phyloP scores from a whole-genome alignment of 208 protist species.

The Trypanosoma platydactyli region DNA sequence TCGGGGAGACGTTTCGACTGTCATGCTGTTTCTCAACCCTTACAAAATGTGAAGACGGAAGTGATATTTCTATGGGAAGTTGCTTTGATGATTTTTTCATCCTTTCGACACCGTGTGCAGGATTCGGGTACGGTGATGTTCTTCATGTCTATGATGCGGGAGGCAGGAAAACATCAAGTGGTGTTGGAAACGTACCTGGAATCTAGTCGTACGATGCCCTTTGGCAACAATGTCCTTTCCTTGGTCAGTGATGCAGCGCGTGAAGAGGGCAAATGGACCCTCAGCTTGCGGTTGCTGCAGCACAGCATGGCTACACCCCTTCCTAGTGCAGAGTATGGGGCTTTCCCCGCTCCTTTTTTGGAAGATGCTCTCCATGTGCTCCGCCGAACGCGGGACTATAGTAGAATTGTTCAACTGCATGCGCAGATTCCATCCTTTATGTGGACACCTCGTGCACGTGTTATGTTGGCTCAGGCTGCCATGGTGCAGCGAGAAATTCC shows the following conservation, averaged over 20 bases:
- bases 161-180: slow-evolving; percentile 16
- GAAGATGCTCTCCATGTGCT: slow-evolving; percentile 51
- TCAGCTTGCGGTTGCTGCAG: slow-evolving; percentile 36
- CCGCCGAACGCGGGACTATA: slow-evolving; percentile 47
- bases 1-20: slow-evolving; percentile 1
- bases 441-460: slow-evolving; percentile 43
- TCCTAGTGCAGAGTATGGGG: neutral
- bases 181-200: slow-evolving; percentile 31
- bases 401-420: slow-evolving; percentile 36
- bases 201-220: slow-evolving; percentile 17
- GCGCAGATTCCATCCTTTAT: slow-evolving; percentile 25
- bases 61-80: slow-evolving; percentile 20
- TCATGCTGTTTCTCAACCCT: neutral
- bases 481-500: slow-evolving; percentile 42
- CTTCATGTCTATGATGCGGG: slow-evolving; percentile 40
- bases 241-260: slow-evolving; percentile 37
- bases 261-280: slow-evolving; percentile 50
- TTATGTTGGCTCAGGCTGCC: slow-evolving; percentile 61
- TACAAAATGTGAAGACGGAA: neutral
- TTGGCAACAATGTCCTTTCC: slow-evolving; percentile 19
- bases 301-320: neutral
- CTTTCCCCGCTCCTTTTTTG: slow-evolving; percentile 33
- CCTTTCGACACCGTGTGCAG: slow-evolving; percentile 42
- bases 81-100: slow-evolving; percentile 38
- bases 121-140: slow-evolving; percentile 42